Base-by-base conservation (phyloP, 257 asterid species). In the Gentiana dahurica region DNA sequence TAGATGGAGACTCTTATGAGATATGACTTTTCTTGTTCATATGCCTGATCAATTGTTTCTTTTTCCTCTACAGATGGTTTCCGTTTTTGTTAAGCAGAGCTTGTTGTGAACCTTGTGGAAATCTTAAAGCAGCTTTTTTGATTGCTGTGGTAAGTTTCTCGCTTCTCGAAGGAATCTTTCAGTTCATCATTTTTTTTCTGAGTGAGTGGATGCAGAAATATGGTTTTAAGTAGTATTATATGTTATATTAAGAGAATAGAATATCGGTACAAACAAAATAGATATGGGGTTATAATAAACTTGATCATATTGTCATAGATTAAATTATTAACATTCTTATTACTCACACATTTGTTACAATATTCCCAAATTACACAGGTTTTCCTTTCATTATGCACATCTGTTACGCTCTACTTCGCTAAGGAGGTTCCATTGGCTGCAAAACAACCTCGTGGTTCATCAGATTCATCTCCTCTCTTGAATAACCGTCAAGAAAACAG, bases 101-200 rank as follows among this genome's bases (percentile, higher is more conserved):
- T 69, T 92, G 99, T 71, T 92, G 99, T 68, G 97, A 82, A 76
- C 83, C 99, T 46, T 92, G 97, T 79, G 99, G 86, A 74, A 84
- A 92, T 76, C 99, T 92, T 74, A 92, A 92, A 77, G 99, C 97
- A 59, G 99, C 99, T 54, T 92, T 92, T 77, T 79, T 92, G 75
- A 80, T 86, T 75, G 97, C 99, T 60, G 99, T 92, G 97, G 99
- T 92, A 75, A 88, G 95, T 77, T 62, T 62, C 51, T 68, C 46
- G 47, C 54, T 58, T 24, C 55, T 2, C 54, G 37, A 15, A 24
- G 53, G 15, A 37, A 53, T 13, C 45, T 45, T 12, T 51, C 2
- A 0, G 41, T 46, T 11, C 55, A 51, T 43, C 32, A 15, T 41
- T 41, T 41, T 10, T 41, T 41, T 41, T 5, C 46, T 41, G 2